Conservation (phyloP, 768 basidiomycete species). For the Rhodotorula babjevae region DNA sequence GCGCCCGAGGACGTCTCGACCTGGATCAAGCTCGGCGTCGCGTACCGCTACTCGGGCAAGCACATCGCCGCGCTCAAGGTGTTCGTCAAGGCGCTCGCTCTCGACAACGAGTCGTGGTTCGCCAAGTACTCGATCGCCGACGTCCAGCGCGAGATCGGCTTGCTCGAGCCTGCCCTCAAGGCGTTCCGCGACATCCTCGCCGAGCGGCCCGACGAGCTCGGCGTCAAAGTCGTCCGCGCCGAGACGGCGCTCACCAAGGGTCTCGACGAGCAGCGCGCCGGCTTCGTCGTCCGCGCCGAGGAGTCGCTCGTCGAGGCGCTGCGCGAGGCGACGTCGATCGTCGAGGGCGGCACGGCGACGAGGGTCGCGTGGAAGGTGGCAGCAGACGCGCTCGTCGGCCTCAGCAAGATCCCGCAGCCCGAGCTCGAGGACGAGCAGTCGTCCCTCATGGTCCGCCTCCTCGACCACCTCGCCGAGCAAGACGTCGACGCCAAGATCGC, state of each 20-base stretch:
- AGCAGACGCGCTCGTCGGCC: conserved; percentile 67
- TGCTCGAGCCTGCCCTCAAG: conserved; percentile 67
- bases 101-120: conserved; percentile 75
- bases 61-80: conserved; percentile 86
- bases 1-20: conserved; percentile 63
- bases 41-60: conserved; percentile 80
- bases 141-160: conserved; percentile 70
- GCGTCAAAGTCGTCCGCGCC: conserved; percentile 65
- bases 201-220: conserved; percentile 62
- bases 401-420: conserved; percentile 51
- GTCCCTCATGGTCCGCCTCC: not conserved
- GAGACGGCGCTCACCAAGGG: conserved; percentile 71
- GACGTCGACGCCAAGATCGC: conserved; percentile 38
- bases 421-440: not conserved
- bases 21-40: conserved; percentile 91
- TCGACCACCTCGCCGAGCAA: conserved; percentile 19
- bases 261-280: conserved; percentile 59
- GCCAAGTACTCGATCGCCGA: conserved; percentile 77
- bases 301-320: conserved; percentile 65
- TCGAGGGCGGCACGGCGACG: conserved; percentile 59
- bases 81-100: conserved; percentile 65
- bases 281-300: conserved; percentile 71
- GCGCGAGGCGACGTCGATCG: conserved; percentile 52
- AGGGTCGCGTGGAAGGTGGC: conserved; percentile 73
- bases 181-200: conserved; percentile 59